phyloP scores from a whole-genome alignment of 116 monocot genomes.

The Iris pallida region DNA sequence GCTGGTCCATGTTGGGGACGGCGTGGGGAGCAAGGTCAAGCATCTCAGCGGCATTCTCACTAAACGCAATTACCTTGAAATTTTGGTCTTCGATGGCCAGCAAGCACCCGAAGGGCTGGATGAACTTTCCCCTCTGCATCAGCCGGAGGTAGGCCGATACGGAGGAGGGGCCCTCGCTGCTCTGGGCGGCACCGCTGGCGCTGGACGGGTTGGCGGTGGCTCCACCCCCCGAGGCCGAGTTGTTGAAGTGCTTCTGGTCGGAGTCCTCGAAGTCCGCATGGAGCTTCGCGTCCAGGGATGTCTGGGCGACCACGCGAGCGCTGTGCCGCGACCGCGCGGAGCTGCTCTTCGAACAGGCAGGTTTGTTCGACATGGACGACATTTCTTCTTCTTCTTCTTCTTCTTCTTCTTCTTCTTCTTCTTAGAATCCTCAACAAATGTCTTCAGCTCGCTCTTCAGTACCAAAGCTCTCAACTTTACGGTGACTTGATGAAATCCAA shows the following conservation, averaged over 20 bases:
- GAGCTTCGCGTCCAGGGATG: slow-evolving; percentile 69
- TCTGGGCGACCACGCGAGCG: slow-evolving; percentile 37
- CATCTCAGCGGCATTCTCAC: slow-evolving; percentile 82
- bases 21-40: slow-evolving; percentile 66
- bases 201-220: slow-evolving; percentile 9
- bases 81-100: slow-evolving; percentile 53
- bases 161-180: slow-evolving; percentile 13
- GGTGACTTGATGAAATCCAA: no score
- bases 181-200: not conserved
- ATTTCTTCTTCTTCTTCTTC: not conserved
- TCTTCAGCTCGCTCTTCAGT: no score
- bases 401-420: not conserved
- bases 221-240: not conserved
- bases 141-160: slow-evolving; percentile 65
- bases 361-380: slow-evolving; percentile 35
- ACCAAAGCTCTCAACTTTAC: no score
- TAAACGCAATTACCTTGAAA: slow-evolving; percentile 50
- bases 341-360: slow-evolving; percentile 37
- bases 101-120: slow-evolving; percentile 85
- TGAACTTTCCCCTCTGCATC: slow-evolving; percentile 55
- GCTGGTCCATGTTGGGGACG: slow-evolving; percentile 65
- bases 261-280: slow-evolving; percentile 67
- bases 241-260: slow-evolving; percentile 21
- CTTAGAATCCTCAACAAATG: no score
- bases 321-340: slow-evolving; percentile 38